Percentiles rank a stretch among this genome's conserved stretches.
Evolutionary conservation across 768 basidiomycete genomes (phyloP).

Genomic region (Russula griseocarnosa): DNA sequence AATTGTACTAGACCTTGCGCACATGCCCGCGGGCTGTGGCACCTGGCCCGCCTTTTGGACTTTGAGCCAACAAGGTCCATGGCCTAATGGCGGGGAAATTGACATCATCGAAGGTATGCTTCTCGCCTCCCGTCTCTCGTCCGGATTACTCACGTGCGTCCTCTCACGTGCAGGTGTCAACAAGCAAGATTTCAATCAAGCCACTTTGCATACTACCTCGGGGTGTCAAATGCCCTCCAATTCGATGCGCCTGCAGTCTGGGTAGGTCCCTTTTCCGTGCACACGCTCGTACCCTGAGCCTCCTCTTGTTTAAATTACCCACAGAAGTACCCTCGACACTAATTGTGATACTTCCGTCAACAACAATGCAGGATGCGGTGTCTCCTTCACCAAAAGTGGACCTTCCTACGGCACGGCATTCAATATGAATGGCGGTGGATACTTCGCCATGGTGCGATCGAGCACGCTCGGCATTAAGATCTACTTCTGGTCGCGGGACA

Average conservation of each 20-base stretch:
- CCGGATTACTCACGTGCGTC: neutral
- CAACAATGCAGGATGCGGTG: constrained; percentile 62
- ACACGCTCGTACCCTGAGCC: neutral
- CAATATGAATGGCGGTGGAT: constrained; percentile 55
- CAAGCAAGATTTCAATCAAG: constrained; percentile 42
- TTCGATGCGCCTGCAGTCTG: constrained; percentile 37
- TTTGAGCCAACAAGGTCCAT: constrained; percentile 46
- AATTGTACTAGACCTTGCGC: constrained; percentile 48
- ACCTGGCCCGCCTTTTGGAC: constrained; percentile 73
- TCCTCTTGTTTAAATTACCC: neutral
- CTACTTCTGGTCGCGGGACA: constrained; percentile 57
- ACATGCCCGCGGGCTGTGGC: constrained; percentile 58
- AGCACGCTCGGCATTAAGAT: constrained; percentile 45
- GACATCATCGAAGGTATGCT: constrained; percentile 56
- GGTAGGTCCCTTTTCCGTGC: constrained; percentile 36
- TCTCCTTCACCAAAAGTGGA: constrained; percentile 38
- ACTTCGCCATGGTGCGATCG: constrained; percentile 50
- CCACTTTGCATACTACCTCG: constrained; percentile 49
- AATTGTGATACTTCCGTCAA: constrained; percentile 50
- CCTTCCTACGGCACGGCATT: constrained; percentile 46
- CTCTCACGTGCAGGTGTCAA: constrained; percentile 44
- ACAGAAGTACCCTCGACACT: constrained; percentile 40
- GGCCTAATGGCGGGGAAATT: constrained; percentile 60
- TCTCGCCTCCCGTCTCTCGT: neutral
- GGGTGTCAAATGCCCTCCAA: constrained; percentile 43